Conservation (phyloP, 129 eudicot species). For the Centaurea solstitialis region DNA sequence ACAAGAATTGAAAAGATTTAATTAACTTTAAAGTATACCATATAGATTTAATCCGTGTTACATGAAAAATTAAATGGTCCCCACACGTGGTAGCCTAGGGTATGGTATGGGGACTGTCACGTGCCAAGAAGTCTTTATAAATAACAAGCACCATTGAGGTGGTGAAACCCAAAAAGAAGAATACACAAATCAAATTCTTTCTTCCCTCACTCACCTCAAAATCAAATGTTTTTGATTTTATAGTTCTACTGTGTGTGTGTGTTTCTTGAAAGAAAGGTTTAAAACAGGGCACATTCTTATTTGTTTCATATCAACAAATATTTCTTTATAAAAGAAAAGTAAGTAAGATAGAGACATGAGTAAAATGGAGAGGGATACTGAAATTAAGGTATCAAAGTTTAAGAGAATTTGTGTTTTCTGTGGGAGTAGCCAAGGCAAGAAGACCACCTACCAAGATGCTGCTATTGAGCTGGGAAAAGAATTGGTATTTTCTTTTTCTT, state of each 20-base stretch:
- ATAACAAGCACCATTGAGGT: conserved; percentile 36
- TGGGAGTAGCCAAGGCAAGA: conserved; percentile 98
- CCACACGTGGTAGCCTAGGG: conserved; percentile 41
- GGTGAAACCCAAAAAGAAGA: conserved; percentile 41
- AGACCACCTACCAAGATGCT: conserved; percentile 90
- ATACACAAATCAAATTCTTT: not conserved
- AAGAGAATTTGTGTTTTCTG: conserved; percentile 96
- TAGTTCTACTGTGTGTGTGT: not conserved
- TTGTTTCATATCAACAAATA: conserved; percentile 14
- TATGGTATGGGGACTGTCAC: conserved; percentile 37
- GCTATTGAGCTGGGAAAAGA: conserved; percentile 94
- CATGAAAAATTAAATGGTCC: conserved; percentile 8
- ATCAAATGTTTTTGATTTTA: conserved; percentile 18
- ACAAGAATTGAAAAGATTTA: not conserved
- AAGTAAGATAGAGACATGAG: conserved; percentile 33
- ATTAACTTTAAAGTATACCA: too few species aligned
- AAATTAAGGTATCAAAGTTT: conserved; percentile 67
- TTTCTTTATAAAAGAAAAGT: not conserved
- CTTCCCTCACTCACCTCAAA: not conserved
- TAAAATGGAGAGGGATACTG: conserved; percentile 67
- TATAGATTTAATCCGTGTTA: not conserved
- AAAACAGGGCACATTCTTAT: conserved; percentile 28
- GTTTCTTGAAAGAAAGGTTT: conserved; percentile 25
- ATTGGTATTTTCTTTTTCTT: conserved; percentile 50
- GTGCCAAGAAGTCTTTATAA: conserved; percentile 49